Evolutionary conservation across 768 basidiomycete genomes (phyloP).

Genomic region (Tricholoma hemisulphureum): DNA sequence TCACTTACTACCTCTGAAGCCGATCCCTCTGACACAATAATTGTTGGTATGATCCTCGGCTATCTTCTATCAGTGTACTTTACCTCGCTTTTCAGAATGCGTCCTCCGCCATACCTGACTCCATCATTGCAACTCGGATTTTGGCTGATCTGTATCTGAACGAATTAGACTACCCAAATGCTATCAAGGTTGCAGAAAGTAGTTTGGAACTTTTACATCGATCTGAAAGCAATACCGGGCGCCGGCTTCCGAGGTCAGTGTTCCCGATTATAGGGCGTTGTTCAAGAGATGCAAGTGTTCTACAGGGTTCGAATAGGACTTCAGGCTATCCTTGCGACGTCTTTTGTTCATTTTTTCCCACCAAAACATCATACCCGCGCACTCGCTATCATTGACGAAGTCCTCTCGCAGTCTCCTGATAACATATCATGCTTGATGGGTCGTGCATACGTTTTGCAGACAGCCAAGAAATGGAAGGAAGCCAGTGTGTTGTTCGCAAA

Average conservation of each 20-base stretch:
- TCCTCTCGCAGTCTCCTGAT: conserved; percentile 60
- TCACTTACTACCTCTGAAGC: conserved; percentile 38
- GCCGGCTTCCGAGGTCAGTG: conserved; percentile 47
- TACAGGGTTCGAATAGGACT: conserved; percentile 66
- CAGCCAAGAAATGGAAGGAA: conserved; percentile 62
- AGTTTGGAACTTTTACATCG: conserved; percentile 58
- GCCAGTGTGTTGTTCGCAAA: conserved; percentile 62
- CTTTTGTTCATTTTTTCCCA: conserved; percentile 81
- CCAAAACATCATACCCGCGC: conserved; percentile 90
- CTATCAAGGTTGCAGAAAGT: conserved; percentile 67
- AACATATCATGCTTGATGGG: conserved; percentile 71
- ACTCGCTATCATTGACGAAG: conserved; percentile 65
- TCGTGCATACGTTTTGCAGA: conserved; percentile 70
- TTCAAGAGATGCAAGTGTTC: neutral
- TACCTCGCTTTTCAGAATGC: conserved; percentile 45
- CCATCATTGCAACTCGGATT: conserved; percentile 66
- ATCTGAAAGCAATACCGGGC: conserved; percentile 58
- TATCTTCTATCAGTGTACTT: conserved; percentile 6
- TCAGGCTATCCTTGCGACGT: conserved; percentile 67
- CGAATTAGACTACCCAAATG: conserved; percentile 73
- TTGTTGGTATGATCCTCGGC: conserved; percentile 44
- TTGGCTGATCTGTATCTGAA: conserved; percentile 61
- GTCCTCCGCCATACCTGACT: conserved; percentile 48
- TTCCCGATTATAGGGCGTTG: neutral
- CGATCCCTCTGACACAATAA: conserved; percentile 59